Percentiles rank a stretch among this genome's conserved stretches.
These are phyloP conservation scores for Chlorella sp. DNA, from an alignment of 139 green algal species.

Conservation along the genomic window DNA sequence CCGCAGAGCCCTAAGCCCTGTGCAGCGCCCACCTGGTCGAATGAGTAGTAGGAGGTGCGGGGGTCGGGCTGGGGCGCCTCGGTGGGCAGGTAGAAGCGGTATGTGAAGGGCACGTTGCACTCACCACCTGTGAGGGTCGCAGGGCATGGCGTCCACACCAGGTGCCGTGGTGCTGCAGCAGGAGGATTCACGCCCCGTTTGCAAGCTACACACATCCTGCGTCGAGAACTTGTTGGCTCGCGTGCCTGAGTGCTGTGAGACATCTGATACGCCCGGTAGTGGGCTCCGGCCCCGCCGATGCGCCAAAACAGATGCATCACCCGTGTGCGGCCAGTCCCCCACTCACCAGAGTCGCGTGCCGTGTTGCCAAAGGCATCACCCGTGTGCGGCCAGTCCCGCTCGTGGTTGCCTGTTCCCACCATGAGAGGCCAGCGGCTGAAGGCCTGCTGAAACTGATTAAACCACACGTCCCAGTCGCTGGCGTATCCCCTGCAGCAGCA, in stretches of 20 bases:
- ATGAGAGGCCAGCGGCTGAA: conserved; percentile 19
- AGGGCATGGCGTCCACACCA: no score
- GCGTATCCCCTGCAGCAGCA: conserved; percentile 23
- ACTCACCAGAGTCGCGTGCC: conserved; percentile 12
- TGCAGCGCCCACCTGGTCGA: no score
- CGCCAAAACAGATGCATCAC: conserved; percentile 26
- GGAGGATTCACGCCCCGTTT: no score
- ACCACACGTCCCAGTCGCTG: conserved; percentile 23
- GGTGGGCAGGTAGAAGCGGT: conserved; percentile 4
- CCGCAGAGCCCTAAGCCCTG: no score
- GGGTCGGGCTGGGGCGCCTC: neutral
- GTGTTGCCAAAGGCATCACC: conserved; percentile 20
- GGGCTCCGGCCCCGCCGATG: no score
- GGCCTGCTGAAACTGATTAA: conserved; percentile 14
- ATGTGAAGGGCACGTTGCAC: conserved; percentile 39
- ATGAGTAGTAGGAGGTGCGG: neutral
- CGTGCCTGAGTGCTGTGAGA: no score
- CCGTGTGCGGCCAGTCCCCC: conserved; percentile 47
- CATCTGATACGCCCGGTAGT: no score
- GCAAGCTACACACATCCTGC: no score
- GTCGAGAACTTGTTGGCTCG: no score
- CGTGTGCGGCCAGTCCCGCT: conserved; percentile 51
- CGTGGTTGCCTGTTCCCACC: conserved; percentile 56
- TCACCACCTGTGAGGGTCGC: conserved; percentile 49
- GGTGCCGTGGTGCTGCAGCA: no score